Percentiles rank a stretch among this genome's conserved stretches.
Conservation (phyloP, 495 filamentous ascomycete genomes). For the Neurospora intermedia region DNA sequence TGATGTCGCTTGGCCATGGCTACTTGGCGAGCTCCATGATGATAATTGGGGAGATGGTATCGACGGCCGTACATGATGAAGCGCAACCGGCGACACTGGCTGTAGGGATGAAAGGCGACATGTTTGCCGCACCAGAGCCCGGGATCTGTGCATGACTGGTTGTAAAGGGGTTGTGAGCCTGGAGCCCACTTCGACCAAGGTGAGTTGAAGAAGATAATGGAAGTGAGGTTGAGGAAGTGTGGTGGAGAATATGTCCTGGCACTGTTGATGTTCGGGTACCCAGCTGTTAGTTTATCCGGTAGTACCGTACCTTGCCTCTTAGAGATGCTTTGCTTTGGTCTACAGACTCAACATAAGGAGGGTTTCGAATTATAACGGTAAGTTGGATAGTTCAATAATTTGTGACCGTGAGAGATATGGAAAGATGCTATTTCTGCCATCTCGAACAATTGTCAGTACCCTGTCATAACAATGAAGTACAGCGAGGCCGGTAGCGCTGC, state of each 20-base stretch:
- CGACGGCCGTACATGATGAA: not conserved
- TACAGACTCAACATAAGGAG: not conserved
- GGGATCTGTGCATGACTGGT: not conserved
- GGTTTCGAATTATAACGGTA: accelerated
- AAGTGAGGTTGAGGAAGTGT: not conserved
- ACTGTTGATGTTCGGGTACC: not conserved
- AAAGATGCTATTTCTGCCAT: too few relatives aligned
- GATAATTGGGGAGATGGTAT: not conserved
- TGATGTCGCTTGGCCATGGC: not conserved
- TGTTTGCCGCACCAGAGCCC: not conserved
- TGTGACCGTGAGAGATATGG: not conserved
- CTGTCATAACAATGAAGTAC: not conserved
- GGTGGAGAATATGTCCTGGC: not conserved
- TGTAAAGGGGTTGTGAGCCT: not conserved
- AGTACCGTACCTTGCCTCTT: not conserved
- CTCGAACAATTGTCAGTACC: not conserved
- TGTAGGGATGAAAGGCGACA: not conserved
- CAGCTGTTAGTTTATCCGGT: not conserved
- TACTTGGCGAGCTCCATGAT: not conserved
- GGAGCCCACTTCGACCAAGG: not conserved
- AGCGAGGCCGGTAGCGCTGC: not conserved
- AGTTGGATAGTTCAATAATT: not conserved
- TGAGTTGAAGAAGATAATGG: not conserved
- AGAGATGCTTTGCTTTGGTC: not conserved
- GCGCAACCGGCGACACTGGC: not conserved